Evolutionary conservation across 768 basidiomycete species (phyloP), one percentile per base, ranked within the genome.

Genomic region (Boletellus ananiceps): DNA sequence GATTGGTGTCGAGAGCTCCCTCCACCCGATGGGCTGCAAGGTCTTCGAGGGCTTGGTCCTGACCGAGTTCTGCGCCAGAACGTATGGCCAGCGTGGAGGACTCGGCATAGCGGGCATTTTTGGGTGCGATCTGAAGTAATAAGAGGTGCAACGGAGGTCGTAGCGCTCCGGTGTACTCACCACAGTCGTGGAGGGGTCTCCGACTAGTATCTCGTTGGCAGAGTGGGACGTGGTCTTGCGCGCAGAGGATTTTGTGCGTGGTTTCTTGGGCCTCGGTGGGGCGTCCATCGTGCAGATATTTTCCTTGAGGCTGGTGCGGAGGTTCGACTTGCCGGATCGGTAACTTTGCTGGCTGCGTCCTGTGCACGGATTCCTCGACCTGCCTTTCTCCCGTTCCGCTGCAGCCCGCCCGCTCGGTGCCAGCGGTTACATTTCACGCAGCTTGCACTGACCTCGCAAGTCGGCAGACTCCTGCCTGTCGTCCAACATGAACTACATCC

Each of bases 1-100:
- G 75, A 63, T 95, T 82, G 9, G 85, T 83, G 55, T 92, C 88
- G 9, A 93, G 76, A 32, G 81, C 69, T 25, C 89, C 88, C 21
- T 89, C 86, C 4, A 81, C 62, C 51, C 80, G 74, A 29, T 69
- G 73, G 29, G 69, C 61, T 14, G 71, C 69, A 4, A 75, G 68
- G 25, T 81, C 82, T 55, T 83, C 79, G 47, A 71, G 57, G n/a
- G 69, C 66, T 7, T 68, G 67, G 49, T 82, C 80, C 47, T 83
- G 78, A n/a, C 80, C 82, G 7, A 83, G 67, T 50, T 83, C 81
- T 23, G 74, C 64, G 7, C 87, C 89, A n/a, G 83, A 82, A 39
- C 76, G 76, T 42, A 90, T 74, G 8, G 80, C 76, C n/a, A 86
- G 57, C 8, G 75, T 69, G 8, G 83, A 70, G 8, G 77, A 64